Conservation (phyloP, 169 alveolate genomes). For the Plasmodium vivax region DNA sequence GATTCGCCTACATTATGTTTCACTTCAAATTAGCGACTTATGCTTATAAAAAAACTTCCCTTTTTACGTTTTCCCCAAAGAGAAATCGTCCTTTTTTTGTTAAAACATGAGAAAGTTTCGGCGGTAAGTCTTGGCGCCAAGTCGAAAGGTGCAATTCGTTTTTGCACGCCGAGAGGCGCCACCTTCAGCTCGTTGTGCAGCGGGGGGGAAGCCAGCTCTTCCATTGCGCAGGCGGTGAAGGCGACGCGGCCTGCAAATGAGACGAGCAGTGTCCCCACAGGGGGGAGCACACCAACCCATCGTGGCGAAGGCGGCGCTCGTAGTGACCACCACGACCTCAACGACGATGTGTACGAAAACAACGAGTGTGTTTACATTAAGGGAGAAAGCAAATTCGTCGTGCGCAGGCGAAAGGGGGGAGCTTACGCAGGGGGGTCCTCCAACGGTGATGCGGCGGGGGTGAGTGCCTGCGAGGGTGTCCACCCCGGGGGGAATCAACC, state of each 20-base stretch:
- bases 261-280: background rate
- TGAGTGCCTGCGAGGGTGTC: background rate
- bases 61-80: slow-evolving; percentile 8
- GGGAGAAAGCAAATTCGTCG: slow-evolving; percentile 2
- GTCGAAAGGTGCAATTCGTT: background rate
- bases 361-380: slow-evolving; percentile 56
- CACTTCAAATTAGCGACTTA: slow-evolving; percentile 1
- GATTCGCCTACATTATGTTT: background rate
- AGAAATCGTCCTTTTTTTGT: slow-evolving; percentile 6
- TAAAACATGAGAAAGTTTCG: slow-evolving; percentile 20
- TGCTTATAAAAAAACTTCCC: slow-evolving; percentile 28
- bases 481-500: background rate
- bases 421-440: background rate
- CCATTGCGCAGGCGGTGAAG: background rate
- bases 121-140: background rate
- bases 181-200: background rate
- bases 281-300: background rate
- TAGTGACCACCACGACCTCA: background rate
- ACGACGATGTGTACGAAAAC: slow-evolving; percentile 51
- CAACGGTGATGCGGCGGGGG: background rate
- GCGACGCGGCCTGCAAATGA: background rate
- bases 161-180: background rate
- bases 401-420: background rate
- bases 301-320: background rate
- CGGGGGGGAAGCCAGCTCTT: background rate